Conservation (phyloP, 1,139 yeast genomes). For the Saccharomycopsis crataegensis region DNA sequence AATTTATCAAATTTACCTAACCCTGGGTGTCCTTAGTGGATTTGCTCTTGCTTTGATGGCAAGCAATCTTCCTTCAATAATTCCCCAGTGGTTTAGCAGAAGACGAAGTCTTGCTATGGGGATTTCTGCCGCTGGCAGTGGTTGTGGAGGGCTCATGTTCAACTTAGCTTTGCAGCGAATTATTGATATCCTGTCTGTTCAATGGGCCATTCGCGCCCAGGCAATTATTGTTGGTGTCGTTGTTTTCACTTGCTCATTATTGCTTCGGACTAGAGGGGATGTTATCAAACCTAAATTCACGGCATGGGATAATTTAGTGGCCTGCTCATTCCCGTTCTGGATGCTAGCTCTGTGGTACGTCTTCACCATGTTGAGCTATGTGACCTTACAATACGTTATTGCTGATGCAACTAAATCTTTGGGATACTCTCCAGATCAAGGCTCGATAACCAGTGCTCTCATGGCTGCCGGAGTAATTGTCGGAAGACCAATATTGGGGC, state of each 20-base stretch:
- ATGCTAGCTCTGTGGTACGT: slow-evolving; percentile 44
- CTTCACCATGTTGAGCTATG: slow-evolving; percentile 47
- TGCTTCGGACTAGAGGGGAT: slow-evolving; percentile 40
- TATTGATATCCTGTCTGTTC: slow-evolving; percentile 39
- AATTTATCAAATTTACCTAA: slow-evolving; percentile 51
- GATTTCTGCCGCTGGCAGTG: slow-evolving; percentile 44
- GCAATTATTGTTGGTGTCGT: slow-evolving; percentile 35
- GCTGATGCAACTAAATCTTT: slow-evolving; percentile 53
- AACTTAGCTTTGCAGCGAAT: slow-evolving; percentile 32
- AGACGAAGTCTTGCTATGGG: slow-evolving; percentile 47
- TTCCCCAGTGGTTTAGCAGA: slow-evolving; percentile 51
- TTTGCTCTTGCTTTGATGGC: slow-evolving; percentile 48
- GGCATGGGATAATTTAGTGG: slow-evolving; percentile 25
- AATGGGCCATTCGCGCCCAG: slow-evolving; percentile 59
- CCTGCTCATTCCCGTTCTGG: slow-evolving; percentile 34
- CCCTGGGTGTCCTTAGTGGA: slow-evolving; percentile 60
- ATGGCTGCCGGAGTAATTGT: slow-evolving; percentile 53
- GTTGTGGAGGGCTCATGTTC: slow-evolving; percentile 42
- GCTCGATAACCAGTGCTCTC: slow-evolving; percentile 51
- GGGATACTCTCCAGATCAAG: slow-evolving; percentile 50
- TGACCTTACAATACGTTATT: slow-evolving; percentile 50
- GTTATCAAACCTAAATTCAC: slow-evolving; percentile 26
- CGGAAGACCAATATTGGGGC: slow-evolving; percentile 58
- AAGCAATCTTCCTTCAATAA: slow-evolving; percentile 43
- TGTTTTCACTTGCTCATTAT: slow-evolving; percentile 27